phyloP scores from a whole-genome alignment of 208 protist species.

The Leishmania major region DNA sequence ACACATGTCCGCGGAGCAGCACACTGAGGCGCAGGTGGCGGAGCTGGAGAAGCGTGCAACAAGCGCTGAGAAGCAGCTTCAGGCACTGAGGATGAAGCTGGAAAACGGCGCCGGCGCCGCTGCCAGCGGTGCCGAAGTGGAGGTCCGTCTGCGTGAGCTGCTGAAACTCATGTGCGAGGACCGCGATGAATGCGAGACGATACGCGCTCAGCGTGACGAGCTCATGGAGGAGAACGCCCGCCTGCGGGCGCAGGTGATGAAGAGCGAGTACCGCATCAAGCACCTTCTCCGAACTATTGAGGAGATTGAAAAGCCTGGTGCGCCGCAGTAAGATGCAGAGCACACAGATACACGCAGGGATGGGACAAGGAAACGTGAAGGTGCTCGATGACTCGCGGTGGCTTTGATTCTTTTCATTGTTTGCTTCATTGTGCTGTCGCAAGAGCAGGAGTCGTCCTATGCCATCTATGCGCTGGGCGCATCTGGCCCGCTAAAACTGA shows the following conservation, averaged over 20 bases:
- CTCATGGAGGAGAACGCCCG: conserved; percentile 78
- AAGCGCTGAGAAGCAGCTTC: conserved; percentile 51
- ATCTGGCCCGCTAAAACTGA: not conserved
- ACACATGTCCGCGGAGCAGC: conserved; percentile 12
- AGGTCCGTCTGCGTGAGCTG: conserved; percentile 53
- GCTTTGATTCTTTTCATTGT: not conserved
- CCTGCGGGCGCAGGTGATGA: conserved; percentile 59
- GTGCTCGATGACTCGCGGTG: not conserved
- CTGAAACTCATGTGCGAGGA: conserved; percentile 69
- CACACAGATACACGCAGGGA: not conserved
- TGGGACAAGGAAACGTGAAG: not conserved
- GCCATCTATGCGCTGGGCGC: not conserved
- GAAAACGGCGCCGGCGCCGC: conserved; percentile 12
- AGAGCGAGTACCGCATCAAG: conserved; percentile 84
- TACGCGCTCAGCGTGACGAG: conserved; percentile 78
- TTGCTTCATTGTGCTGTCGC: not conserved
- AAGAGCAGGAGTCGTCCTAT: not conserved
- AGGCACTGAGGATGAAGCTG: conserved; percentile 41
- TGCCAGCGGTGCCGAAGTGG: conserved; percentile 22
- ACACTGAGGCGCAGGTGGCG: conserved; percentile 21
- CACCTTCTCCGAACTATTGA: conserved; percentile 86
- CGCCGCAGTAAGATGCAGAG: not conserved
- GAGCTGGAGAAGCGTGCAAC: conserved; percentile 65
- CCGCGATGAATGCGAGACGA: conserved; percentile 76
- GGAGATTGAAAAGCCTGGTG: conserved; percentile 45